Evolutionary conservation across 495 filamentous ascomycete species (phyloP).

Genomic region (Neurospora sp.): DNA sequence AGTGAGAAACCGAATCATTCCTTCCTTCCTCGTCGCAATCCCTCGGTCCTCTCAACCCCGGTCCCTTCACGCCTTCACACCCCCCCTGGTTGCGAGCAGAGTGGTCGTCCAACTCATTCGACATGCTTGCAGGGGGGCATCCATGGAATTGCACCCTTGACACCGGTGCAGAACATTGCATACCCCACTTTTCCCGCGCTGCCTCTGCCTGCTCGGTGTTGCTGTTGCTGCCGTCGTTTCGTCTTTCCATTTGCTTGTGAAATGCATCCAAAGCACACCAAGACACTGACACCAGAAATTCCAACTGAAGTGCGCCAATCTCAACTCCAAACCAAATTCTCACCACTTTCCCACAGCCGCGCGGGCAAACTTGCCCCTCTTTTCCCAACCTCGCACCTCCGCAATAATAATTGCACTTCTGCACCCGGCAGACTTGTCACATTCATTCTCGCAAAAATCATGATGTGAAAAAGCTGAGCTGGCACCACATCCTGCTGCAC

Average conservation of each 20-base stretch:
- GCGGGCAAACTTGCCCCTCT: neutral
- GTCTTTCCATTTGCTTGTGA: neutral
- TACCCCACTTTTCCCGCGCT: constrained; percentile 11
- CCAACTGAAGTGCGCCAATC: neutral
- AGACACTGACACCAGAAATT: neutral
- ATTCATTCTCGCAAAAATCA: constrained; percentile 6
- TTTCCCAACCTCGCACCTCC: neutral
- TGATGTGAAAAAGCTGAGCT: constrained; percentile 17
- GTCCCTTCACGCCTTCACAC: neutral
- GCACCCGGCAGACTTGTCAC: constrained; percentile 17
- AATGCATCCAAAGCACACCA: neutral
- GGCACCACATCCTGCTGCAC: constrained; percentile 16
- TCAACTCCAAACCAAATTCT: neutral
- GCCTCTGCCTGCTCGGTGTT: neutral
- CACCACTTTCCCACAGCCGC: neutral
- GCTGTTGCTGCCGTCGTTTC: neutral
- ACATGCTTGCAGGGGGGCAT: neutral
- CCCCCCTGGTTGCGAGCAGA: neutral
- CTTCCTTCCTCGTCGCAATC: constrained; percentile 3
- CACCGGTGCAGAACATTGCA: neutral
- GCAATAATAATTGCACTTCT: neutral
- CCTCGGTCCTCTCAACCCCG: constrained; percentile 1
- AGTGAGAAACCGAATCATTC: neutral
- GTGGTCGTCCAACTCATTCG: neutral
- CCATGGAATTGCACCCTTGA: neutral